Base-by-base conservation (phyloP, 768 basidiomycete genomes). In the Podaxis mareebaensis region DNA sequence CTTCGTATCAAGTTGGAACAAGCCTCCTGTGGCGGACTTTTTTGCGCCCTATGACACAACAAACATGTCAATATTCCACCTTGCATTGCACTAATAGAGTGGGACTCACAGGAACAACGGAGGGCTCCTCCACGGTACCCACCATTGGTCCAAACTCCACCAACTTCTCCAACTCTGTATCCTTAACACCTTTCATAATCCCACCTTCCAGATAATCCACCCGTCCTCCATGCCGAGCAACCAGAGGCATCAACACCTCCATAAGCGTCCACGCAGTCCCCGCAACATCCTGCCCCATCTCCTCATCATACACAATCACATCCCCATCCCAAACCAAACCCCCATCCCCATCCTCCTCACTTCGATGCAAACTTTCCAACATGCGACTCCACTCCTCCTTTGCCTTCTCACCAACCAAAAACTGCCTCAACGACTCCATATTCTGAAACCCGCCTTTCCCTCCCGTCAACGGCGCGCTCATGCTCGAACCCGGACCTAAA, bases 381-480 rank as follows among this genome's bases (percentile, higher is more conserved):
- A 52, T 57, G 4, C 20, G 22, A 36, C 38, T 52, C 93, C 93
- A 96, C 26, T 79, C 78, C 10, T 75, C 77, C 72, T 87, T 90
- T 33, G 89, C 91, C 33, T 83, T 77, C 54, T 93, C 89, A 1
- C 92, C 92, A 4, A 90, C 93, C 69, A 95, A 85, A 71, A 89
- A 96, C 69, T 91, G 88, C 55, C 88, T 86, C 60, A 96, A 77
- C 0, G 88, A 82, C 66, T 88, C 84, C 53, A 93, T 76, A 33
- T 82, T 82, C 60, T 84, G 85, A 67, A 92, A 85, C 1, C 84
- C 86, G 66, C 83, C 86, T 36, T 83, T 87, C 2, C 24, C 61
- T 38, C 61, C 61, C 22, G 53, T 55, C 22, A 17, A 22, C 2
- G 49, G 48, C 7, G 33, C n/a, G 15, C 20, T 30, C 26, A 12